Percentiles rank a stretch among this genome's conserved stretches.
Evolutionary conservation across 331 rosid species (phyloP).

Genomic region (Phaseolus coccineus): DNA sequence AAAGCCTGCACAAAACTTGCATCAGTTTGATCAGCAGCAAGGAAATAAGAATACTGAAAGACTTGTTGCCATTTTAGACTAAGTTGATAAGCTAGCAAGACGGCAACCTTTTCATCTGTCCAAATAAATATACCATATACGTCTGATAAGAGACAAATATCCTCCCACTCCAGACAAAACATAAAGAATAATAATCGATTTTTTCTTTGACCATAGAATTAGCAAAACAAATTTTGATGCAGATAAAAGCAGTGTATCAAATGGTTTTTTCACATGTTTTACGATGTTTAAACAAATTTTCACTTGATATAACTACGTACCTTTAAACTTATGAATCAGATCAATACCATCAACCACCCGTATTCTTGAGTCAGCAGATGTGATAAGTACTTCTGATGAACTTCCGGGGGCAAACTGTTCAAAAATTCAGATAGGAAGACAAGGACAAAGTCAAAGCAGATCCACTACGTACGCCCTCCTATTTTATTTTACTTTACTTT

Average conservation of each 20-base stretch:
- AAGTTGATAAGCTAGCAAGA: conserved; percentile 21
- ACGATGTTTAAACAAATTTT: conserved; percentile 17
- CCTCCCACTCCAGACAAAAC: neutral
- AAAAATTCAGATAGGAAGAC: conserved; percentile 37
- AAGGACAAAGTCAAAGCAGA: conserved; percentile 26
- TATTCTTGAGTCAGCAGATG: conserved; percentile 96
- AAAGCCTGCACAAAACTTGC: conserved; percentile 70
- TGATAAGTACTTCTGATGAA: conserved; percentile 87
- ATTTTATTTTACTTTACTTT: neutral
- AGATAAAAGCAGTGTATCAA: conserved; percentile 29
- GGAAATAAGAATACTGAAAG: conserved; percentile 37
- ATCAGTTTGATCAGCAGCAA: conserved; percentile 42
- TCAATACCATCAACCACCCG: conserved; percentile 90
- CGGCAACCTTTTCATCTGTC: neutral
- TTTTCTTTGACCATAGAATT: conserved; percentile 19
- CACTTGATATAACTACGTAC: conserved; percentile 45
- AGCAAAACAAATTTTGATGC: conserved; percentile 7
- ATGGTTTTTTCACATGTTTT: conserved; percentile 12
- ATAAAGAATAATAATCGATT: neutral
- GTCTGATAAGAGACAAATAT: neutral
- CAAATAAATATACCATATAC: neutral
- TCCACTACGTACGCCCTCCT: conserved; percentile 19
- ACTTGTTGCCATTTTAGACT: conserved; percentile 30
- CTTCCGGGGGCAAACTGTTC: conserved; percentile 98
- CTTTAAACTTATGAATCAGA: conserved; percentile 94